Evolutionary conservation across 495 filamentous ascomycete genomes (phyloP).

Genomic region (Hypoxylon fuscum): DNA sequence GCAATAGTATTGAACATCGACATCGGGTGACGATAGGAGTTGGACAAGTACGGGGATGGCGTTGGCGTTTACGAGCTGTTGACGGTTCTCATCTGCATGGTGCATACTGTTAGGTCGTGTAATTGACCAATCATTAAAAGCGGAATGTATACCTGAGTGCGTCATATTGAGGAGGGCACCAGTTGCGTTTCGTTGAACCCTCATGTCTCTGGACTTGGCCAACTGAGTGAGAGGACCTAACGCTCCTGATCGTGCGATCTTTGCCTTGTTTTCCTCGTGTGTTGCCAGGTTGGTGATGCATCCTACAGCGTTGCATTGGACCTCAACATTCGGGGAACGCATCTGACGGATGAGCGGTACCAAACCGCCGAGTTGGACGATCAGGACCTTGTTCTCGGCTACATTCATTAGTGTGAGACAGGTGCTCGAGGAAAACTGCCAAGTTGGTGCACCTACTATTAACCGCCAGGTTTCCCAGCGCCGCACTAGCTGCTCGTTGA

Average conservation of each 20-base stretch:
- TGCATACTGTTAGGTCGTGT: constrained; percentile 36
- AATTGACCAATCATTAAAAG: constrained; percentile 8
- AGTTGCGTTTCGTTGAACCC: constrained; percentile 96
- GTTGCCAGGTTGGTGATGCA: constrained; percentile 98
- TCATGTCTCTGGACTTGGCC: constrained; percentile 98
- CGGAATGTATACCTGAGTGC: constrained; percentile 79
- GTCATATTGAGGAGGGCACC: constrained; percentile 98
- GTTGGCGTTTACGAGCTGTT: constrained; percentile 94
- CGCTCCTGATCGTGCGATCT: constrained; percentile 95
- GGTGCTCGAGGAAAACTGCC: neutral
- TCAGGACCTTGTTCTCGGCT: constrained; percentile 98
- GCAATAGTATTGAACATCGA: constrained; percentile 99
- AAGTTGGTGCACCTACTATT: constrained; percentile 72
- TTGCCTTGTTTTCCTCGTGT: constrained; percentile 98
- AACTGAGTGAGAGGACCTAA: constrained; percentile 88
- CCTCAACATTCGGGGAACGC: constrained; percentile 98
- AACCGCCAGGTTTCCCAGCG: constrained; percentile 94
- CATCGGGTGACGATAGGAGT: constrained; percentile 87
- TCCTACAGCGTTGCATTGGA: constrained; percentile 98
- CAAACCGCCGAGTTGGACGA: constrained; percentile 90
- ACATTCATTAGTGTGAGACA: constrained; percentile 45
- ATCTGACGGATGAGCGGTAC: constrained; percentile 95
- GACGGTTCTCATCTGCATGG: constrained; percentile 90
- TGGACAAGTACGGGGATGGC: constrained; percentile 97
- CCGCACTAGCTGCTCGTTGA: constrained; percentile 94